Conservation (phyloP, 192 early-diverging fungal genomes). For the Coemansia sp. region DNA sequence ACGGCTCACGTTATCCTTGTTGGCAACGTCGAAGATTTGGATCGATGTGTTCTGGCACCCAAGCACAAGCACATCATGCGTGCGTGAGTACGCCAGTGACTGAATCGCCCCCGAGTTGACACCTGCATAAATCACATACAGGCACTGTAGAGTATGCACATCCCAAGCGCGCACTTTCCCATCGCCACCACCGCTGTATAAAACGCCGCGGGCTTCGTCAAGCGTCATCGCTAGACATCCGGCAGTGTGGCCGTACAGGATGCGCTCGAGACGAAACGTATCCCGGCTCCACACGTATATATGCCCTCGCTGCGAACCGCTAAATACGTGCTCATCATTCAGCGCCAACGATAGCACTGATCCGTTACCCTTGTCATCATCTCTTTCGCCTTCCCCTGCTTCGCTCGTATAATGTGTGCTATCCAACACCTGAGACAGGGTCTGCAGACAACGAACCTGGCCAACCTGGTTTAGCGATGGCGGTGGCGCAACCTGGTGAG, state of each 20-base stretch:
- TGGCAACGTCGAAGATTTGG: constrained; percentile 55
- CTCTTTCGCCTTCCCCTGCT: constrained; percentile 30
- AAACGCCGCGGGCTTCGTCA: neutral
- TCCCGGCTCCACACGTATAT: constrained; percentile 64
- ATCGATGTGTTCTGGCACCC: constrained; percentile 80
- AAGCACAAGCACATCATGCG: constrained; percentile 60
- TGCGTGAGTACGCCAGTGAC: constrained; percentile 61
- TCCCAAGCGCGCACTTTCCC: constrained; percentile 73
- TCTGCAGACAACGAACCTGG: constrained; percentile 22
- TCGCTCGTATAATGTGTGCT: neutral
- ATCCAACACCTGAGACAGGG: constrained; percentile 11
- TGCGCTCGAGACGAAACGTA: constrained; percentile 55
- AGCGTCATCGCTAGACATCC: constrained; percentile 36
- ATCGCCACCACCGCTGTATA: constrained; percentile 59
- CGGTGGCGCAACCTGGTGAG: neutral
- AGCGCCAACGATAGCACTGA: constrained; percentile 66
- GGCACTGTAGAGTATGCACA: constrained; percentile 57
- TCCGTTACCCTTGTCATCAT: neutral
- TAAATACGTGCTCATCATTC: constrained; percentile 59
- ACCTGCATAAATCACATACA: constrained; percentile 64
- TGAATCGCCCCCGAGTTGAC: constrained; percentile 72
- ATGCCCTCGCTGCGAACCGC: constrained; percentile 64
- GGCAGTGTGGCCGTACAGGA: constrained; percentile 27
- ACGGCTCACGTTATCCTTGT: constrained; percentile 7
- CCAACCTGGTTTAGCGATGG: constrained; percentile 10